A percentile compares a stretch with the other conserved stretches of the same genome.
phyloP scores from a whole-genome alignment of 768 basidiomycete genomes.

The Amanita inopinata region DNA sequence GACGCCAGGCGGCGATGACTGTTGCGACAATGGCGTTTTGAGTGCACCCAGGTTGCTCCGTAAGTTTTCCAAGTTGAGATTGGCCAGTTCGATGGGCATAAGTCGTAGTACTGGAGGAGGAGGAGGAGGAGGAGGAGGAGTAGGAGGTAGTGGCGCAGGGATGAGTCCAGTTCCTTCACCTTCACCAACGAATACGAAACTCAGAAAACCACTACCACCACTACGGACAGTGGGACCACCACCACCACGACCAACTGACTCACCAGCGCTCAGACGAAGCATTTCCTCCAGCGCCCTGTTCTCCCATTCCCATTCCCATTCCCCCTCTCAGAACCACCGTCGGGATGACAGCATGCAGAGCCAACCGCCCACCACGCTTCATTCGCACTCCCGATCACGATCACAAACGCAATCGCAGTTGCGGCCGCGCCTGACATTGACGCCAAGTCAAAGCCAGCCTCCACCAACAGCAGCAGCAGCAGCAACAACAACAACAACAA shows the following conservation, averaged over 20 bases:
- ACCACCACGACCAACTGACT: too few species aligned
- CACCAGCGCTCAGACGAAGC: too few species aligned
- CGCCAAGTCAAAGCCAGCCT: not conserved
- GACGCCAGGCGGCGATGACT: not conserved
- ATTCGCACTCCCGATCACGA: not conserved
- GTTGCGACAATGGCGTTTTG: not conserved
- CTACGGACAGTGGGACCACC: too few species aligned
- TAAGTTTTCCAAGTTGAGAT: constrained; percentile 6
- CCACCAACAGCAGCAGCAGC: not conserved
- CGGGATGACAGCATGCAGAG: too few species aligned
- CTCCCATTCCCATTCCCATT: too few species aligned
- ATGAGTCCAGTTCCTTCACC: not conserved
- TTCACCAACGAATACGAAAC: not conserved
- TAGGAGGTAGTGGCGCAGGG: not conserved
- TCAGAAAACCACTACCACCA: too few species aligned
- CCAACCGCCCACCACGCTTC: too few species aligned
- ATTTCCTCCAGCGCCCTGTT: too few species aligned
- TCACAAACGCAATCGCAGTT: too few species aligned
- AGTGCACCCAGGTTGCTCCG: not conserved
- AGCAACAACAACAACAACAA: not conserved
- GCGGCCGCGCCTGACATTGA: not conserved
- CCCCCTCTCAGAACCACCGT: too few species aligned
- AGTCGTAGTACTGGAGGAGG: too few species aligned
- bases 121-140: not conserved
- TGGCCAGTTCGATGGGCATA: not conserved